Evolutionary conservation across 768 basidiomycete species (phyloP), one percentile per base, ranked within the genome.

Genomic region (Pleurotus giganteus): DNA sequence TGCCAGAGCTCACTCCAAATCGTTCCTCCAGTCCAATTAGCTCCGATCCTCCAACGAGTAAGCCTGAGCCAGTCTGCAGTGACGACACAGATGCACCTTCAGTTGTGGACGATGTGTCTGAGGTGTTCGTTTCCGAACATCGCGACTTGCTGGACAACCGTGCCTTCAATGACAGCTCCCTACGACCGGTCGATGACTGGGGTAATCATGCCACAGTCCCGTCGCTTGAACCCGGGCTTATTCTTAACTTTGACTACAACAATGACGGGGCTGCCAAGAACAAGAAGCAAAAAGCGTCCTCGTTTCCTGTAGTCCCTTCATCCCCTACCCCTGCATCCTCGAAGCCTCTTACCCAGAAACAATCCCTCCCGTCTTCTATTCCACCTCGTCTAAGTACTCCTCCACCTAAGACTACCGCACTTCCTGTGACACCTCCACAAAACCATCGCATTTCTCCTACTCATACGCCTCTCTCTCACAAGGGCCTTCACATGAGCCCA

Each of bases 401-500:
- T 32, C 41, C 53, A 26, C 23, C 23, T 53, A 31, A 28, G 67
- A 59, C 43, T 58, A 62, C 34, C 55, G 60, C 13, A 63, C 65
- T 12, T 60, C 61, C 31, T 45, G 60, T 46, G 53, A 46, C 41
- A 60, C 23, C 65, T 59, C 44, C 74, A 41, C 55, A 41, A 19
- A 44, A 42, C 43, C 34, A 47, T 4, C 36, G 77, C 21, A 70
- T 86, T 15, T 87, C 87, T 1, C 81, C 85, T 0, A 67, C 74
- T 17, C 79, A 78, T n/a, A 88, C 87, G 1, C 86, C 87, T 0
- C 66, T 89, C 5, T 87, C 86, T 0, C 84, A 87, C 63, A 80
- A 77, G 60, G 86, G 85, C 34, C 64, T 86, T 31, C 82, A 86
- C 60, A 86, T 85, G 85, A 85, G 84, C 59, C 86, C 86, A 3